These are phyloP conservation scores for Xerocomus minutiporus DNA, from an alignment of 1,284 basidiomycete genomes.

Conservation along the genomic window DNA sequence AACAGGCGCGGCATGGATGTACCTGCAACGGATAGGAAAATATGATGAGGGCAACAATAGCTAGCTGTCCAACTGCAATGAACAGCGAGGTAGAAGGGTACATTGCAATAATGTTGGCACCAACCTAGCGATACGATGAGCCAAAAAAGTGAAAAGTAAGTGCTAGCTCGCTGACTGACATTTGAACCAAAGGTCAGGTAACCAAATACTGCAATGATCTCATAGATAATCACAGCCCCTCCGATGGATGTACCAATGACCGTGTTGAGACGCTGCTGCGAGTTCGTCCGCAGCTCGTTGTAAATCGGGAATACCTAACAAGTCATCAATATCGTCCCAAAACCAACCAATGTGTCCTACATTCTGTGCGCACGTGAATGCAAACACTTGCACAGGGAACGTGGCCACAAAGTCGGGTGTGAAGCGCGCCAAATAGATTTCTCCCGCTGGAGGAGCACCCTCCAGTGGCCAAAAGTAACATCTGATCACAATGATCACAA, in stretches of 20 bases:
- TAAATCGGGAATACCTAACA: conserved; percentile 83
- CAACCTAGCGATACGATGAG: conserved; percentile 50
- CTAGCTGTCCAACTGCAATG: conserved; percentile 89
- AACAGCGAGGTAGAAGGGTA: conserved; percentile 92
- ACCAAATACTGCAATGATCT: conserved; percentile 81
- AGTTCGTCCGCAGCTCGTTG: conserved; percentile 85
- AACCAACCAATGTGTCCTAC: conserved; percentile 41
- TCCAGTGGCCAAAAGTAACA: conserved; percentile 72
- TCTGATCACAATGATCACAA: conserved; percentile 67
- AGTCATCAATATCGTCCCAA: conserved; percentile 23
- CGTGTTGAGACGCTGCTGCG: conserved; percentile 81
- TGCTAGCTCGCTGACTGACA: conserved; percentile 35
- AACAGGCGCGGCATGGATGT: conserved; percentile 87
- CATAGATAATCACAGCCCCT: conserved; percentile 72
- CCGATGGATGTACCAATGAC: conserved; percentile 87
- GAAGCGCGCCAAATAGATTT: conserved; percentile 65
- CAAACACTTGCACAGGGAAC: conserved; percentile 94
- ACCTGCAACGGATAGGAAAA: conserved; percentile 93
- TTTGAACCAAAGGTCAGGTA: conserved; percentile 94
- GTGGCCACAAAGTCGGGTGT: conserved; percentile 79
- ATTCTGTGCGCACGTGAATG: conserved; percentile 89
- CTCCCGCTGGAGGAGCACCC: conserved; percentile 56
- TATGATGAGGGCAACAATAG: conserved; percentile 86
- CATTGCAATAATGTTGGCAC: conserved; percentile 91
- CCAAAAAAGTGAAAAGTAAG: not conserved